These are phyloP conservation scores for Lentinula aciculospora DNA, from an alignment of 768 basidiomycete species.

Conservation along the genomic window DNA sequence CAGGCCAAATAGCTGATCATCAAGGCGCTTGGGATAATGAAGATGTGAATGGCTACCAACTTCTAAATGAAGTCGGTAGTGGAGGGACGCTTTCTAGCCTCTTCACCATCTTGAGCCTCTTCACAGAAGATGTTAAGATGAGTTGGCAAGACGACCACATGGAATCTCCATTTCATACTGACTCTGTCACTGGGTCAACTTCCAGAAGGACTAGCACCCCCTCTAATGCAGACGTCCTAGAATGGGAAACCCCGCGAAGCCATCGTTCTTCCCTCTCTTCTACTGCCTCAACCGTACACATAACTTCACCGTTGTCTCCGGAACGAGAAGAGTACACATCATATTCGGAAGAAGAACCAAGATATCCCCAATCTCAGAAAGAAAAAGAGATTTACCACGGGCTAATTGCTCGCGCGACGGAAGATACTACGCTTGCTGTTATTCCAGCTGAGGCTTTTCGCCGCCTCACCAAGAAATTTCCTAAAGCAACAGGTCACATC, in stretches of 20 bases:
- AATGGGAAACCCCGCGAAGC: conserved; percentile 33
- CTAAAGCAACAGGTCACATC: conserved; percentile 94
- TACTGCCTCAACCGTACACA: conserved; percentile 62
- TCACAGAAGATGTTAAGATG: conserved; percentile 91
- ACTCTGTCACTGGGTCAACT: conserved; percentile 9
- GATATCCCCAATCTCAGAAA: conserved; percentile 15
- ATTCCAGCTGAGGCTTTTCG: conserved; percentile 98
- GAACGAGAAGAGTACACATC: conserved; percentile 8
- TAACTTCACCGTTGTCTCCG: not conserved
- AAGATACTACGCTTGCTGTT: conserved; percentile 95
- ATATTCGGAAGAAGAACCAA: conserved; percentile 1
- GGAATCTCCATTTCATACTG: conserved; percentile 18
- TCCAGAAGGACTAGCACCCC: conserved; percentile 22
- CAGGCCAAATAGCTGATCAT: conserved; percentile 43
- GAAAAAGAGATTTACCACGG: conserved; percentile 48
- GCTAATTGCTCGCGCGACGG: conserved; percentile 86
- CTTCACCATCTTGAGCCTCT: conserved; percentile 94
- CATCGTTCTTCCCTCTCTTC: conserved; percentile 63
- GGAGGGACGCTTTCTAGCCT: conserved; percentile 94
- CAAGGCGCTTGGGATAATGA: conserved; percentile 73
- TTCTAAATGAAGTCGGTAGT: conserved; percentile 93
- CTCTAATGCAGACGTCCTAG: conserved; percentile 57
- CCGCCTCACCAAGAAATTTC: conserved; percentile 90
- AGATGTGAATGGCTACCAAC: conserved; percentile 91
- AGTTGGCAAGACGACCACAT: conserved; percentile 77